Base-by-base conservation (phyloP, 2,329 filamentous ascomycete species). In the Teratosphaeriaceae sp. region DNA sequence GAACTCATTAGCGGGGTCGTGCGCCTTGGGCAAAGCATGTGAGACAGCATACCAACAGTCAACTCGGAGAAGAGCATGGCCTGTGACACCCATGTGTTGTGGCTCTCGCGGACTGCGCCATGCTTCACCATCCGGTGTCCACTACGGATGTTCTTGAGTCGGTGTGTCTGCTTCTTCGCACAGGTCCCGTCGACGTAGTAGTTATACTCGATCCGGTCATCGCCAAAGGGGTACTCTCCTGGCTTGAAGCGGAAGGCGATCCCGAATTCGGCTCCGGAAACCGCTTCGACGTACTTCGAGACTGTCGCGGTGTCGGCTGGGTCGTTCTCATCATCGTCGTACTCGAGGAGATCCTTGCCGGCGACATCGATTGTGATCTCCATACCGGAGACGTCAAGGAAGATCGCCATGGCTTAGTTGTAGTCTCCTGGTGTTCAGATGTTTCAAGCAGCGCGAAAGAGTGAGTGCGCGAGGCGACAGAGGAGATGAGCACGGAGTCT, bases 361-460 rank as follows among this genome's bases (percentile, higher is more conserved):
- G 22, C 27, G 18, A 38, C 43, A 15, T 33, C 22, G 13, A 46
- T 26, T 20, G 12, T 42, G 21, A 46, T 33, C 6, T 12, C 19
- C 19, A 46, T 8, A 2, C 43, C 43, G 16, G 43, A 38, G 3
- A 36, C 18, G 31, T 41, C 12, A 2, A 30, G 29, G 16, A 29
- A 30, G 13, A 45, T 41, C 5, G 38, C 43, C 43, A 45, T 45
- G 11, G 21, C n/a, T n/a, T n/a, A n/a, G n/a, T n/a, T n/a, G n/a
- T n/a, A n/a, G n/a, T n/a, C n/a, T n/a, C n/a, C n/a, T n/a, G n/a
- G n/a, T n/a, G n/a, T n/a, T n/a, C n/a, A n/a, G n/a, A n/a, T n/a
- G n/a, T n/a, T n/a, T n/a, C n/a, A n/a, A n/a, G n/a, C n/a, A n/a
- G n/a, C n/a, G n/a, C n/a, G n/a, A n/a, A n/a, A n/a, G n/a, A n/a